Evolutionary conservation across 805 yeast species (phyloP).

Genomic region (Hanseniaspora mollemarum): DNA sequence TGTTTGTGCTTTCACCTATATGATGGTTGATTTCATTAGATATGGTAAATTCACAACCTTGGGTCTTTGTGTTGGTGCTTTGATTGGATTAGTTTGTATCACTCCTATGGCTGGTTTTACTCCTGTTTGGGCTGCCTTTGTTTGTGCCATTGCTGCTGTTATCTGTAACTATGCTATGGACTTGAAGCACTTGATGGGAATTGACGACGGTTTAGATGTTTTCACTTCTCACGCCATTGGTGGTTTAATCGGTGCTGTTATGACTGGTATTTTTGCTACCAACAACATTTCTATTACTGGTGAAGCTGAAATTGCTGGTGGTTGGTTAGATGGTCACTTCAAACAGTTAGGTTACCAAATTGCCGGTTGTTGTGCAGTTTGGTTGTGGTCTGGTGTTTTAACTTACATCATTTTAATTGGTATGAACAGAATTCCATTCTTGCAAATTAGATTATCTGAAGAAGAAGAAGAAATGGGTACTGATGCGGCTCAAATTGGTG

Average conservation of each 20-base stretch:
- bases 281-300: slow-evolving; percentile 71
- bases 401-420: slow-evolving; percentile 55
- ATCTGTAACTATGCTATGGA: slow-evolving; percentile 81
- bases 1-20: slow-evolving; percentile 86
- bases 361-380: slow-evolving; percentile 62
- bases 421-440: slow-evolving; percentile 68
- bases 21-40: slow-evolving; percentile 79
- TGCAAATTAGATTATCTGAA: slow-evolving; percentile 68
- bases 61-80: slow-evolving; percentile 87
- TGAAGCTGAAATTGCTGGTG: slow-evolving; percentile 54
- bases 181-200: slow-evolving; percentile 53
- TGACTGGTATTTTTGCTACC: slow-evolving; percentile 89
- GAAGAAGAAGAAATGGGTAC: slow-evolving; percentile 84
- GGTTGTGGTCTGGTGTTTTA: slow-evolving; percentile 62
- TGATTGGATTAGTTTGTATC: slow-evolving; percentile 87
- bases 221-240: slow-evolving; percentile 92
- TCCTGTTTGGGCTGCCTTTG: slow-evolving; percentile 78
- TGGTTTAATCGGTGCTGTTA: slow-evolving; percentile 68
- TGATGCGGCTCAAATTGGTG: slow-evolving; percentile 85
- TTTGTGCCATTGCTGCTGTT: slow-evolving; percentile 69
- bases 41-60: slow-evolving; percentile 83
- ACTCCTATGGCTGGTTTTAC: slow-evolving; percentile 97
- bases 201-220: slow-evolving; percentile 93
- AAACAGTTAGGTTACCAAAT: slow-evolving; percentile 79
- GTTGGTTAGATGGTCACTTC: slow-evolving; percentile 78